phyloP scores from a whole-genome alignment of 2,329 filamentous ascomycete species.

The Trichoderma semiorbis region DNA sequence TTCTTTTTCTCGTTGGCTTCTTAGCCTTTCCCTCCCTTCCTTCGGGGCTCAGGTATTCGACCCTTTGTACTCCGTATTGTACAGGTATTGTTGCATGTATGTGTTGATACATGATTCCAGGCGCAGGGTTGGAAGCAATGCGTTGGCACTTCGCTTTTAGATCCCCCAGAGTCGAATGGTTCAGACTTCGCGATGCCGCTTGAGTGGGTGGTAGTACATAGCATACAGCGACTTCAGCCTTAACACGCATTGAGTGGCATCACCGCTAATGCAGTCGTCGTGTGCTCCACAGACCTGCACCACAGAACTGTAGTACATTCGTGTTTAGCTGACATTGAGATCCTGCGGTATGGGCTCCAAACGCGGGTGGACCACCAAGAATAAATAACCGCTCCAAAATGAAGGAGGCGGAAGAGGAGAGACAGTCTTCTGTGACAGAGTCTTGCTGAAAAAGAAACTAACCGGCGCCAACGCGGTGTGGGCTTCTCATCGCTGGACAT shows the following conservation, averaged over 20 bases:
- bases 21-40: background rate
- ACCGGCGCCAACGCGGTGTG: background rate
- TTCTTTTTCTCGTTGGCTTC: background rate
- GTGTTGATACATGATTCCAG: background rate
- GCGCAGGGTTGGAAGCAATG: background rate
- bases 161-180: background rate
- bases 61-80: background rate
- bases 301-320: background rate
- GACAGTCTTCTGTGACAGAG: background rate
- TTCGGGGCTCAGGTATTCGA: background rate
- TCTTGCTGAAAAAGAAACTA: background rate
- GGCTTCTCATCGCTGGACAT: background rate
- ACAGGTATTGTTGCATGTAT: background rate
- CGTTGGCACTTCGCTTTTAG: background rate
- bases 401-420: background rate
- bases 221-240: conserved; percentile 12
- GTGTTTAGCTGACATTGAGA: background rate
- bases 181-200: background rate
- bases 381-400: background rate
- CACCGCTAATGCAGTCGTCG: conserved; percentile 3
- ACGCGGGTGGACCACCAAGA: background rate
- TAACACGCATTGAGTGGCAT: conserved; percentile 4
- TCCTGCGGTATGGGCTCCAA: background rate
- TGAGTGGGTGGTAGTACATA: background rate
- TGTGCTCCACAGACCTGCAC: conserved; percentile 2